Percentiles rank a stretch among this genome's conserved stretches.
These are phyloP conservation scores for Protomyces macrosporus DNA, from an alignment of 1,139 yeast genomes.

Conservation along the genomic window DNA sequence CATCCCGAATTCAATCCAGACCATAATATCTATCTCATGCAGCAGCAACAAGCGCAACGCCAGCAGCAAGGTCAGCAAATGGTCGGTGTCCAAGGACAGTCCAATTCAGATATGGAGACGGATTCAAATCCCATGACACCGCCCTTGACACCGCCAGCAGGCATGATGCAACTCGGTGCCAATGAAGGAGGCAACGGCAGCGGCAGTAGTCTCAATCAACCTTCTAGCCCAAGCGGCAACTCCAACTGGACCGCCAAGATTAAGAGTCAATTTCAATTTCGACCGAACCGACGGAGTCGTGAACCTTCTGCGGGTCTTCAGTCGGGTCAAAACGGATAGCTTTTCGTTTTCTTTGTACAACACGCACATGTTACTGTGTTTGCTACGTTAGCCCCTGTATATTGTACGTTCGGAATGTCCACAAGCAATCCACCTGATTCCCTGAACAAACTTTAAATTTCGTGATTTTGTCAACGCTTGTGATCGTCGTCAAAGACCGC, in stretches of 20 bases:
- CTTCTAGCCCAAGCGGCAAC: neutral
- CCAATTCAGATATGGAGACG: conserved; percentile 14
- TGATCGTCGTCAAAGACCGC: neutral
- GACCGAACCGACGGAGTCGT: neutral
- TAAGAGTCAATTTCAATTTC: conserved; percentile 13
- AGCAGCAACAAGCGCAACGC: conserved; percentile 10
- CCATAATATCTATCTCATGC: conserved; percentile 1
- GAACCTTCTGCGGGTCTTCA: neutral
- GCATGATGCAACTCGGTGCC: neutral
- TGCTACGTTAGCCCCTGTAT: too few species aligned
- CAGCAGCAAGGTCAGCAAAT: conserved; percentile 2
- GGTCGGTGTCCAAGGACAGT: neutral
- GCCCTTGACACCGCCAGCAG: conserved; percentile 18
- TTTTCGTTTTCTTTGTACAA: neutral
- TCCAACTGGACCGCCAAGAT: conserved; percentile 14
- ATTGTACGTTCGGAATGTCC: too few species aligned
- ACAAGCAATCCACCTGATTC: too few species aligned
- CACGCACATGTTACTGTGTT: neutral
- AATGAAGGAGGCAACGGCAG: neutral
- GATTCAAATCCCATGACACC: conserved; percentile 21
- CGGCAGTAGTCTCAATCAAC: neutral
- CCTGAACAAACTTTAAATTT: neutral
- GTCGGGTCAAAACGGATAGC: neutral
- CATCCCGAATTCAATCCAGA: neutral
- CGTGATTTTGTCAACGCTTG: neutral